Evolutionary conservation across 331 rosid genomes (phyloP).

Genomic region (Arachis monticola): DNA sequence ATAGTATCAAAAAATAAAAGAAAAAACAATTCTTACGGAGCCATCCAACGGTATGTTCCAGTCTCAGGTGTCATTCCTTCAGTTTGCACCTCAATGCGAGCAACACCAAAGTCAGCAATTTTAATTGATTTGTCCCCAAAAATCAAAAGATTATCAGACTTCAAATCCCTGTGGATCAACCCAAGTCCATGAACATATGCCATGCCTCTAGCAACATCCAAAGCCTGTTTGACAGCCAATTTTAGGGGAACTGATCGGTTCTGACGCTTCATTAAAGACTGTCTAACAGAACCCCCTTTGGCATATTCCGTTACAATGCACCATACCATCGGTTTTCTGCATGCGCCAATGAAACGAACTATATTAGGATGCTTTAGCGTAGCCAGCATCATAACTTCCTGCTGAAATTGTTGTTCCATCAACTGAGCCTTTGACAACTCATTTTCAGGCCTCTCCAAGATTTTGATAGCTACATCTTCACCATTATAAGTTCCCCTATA

Average conservation of each 20-base stretch:
- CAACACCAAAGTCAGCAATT: constrained; percentile 90
- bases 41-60: constrained; percentile 92
- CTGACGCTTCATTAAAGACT: constrained; percentile 66
- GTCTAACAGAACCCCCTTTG: constrained; percentile 80
- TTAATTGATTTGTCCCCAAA: constrained; percentile 72
- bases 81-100: constrained; percentile 83
- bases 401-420: constrained; percentile 87
- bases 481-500: constrained; percentile 79
- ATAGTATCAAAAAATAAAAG: constrained; percentile 21
- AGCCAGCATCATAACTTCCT: constrained; percentile 85
- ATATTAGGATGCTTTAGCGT: constrained; percentile 79
- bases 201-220: constrained; percentile 86
- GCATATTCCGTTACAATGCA: constrained; percentile 85
- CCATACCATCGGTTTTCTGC: constrained; percentile 82
- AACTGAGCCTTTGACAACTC: constrained; percentile 66
- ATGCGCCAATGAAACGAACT: constrained; percentile 81
- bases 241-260: constrained; percentile 70
- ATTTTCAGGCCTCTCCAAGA: constrained; percentile 83
- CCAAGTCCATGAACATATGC: constrained; percentile 74
- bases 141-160: constrained; percentile 80
- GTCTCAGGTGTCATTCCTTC: constrained; percentile 94
- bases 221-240: constrained; percentile 78
- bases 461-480: constrained; percentile 88
- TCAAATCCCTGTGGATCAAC: constrained; percentile 75
- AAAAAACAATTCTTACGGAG: constrained; percentile 65